Evolutionary conservation across 441 rosid genomes (phyloP).

Genomic region (Monsonia emarginata): DNA sequence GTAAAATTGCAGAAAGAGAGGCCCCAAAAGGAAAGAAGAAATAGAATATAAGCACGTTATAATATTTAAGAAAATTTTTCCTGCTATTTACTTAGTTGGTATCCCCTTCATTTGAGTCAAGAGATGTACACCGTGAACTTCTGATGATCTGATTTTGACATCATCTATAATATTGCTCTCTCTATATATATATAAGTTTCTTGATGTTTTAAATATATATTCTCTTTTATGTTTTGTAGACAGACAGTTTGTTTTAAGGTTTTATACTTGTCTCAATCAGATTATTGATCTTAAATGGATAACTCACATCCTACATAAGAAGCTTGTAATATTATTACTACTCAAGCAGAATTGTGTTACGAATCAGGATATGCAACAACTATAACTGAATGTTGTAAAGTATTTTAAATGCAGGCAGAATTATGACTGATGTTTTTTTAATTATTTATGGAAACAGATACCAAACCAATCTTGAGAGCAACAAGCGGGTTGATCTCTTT

Average conservation of each 20-base stretch:
- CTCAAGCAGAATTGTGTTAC: neutral
- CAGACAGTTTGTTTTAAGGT: neutral
- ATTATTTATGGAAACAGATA: slow-evolving; percentile 30
- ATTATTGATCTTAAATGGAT: neutral
- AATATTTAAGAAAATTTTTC: neutral
- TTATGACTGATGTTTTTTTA: neutral
- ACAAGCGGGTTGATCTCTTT: slow-evolving; percentile 72
- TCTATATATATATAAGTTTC: neutral
- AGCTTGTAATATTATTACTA: neutral
- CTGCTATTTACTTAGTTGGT: neutral
- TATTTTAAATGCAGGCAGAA: neutral
- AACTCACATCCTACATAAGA: neutral
- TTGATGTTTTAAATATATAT: neutral
- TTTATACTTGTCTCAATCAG: neutral
- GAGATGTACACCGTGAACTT: neutral
- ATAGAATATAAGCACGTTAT: neutral
- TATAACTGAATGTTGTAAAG: neutral
- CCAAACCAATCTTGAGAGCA: slow-evolving; percentile 65
- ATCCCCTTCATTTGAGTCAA: too few species aligned
- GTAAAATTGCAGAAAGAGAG: neutral
- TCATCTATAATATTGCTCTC: neutral
- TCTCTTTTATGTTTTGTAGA: neutral
- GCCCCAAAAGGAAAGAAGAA: slow-evolving; percentile 1
- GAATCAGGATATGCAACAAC: neutral
- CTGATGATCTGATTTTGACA: neutral